phyloP scores from a whole-genome alignment of 495 filamentous ascomycete species.

The Penicillium pulvis region DNA sequence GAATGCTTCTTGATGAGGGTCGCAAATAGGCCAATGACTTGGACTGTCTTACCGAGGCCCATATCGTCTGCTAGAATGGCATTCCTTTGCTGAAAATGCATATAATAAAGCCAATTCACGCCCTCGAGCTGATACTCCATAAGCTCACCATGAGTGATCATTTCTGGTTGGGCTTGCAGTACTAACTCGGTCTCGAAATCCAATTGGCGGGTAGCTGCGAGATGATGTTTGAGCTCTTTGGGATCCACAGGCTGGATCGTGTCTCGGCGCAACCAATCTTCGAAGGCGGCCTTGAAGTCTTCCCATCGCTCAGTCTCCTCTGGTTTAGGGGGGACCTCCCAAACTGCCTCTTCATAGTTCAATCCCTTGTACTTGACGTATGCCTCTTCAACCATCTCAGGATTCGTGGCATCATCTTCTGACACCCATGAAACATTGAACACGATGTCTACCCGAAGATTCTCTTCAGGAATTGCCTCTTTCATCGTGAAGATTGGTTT shows the following conservation, averaged over 20 bases:
- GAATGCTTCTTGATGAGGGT: slow-evolving; percentile 75
- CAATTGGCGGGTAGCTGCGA: slow-evolving; percentile 60
- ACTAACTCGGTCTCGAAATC: slow-evolving; percentile 68
- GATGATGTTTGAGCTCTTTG: slow-evolving; percentile 56
- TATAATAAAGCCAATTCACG: slow-evolving; percentile 95
- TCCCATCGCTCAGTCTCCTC: slow-evolving; percentile 69
- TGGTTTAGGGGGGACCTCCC: slow-evolving; percentile 78
- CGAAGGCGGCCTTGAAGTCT: slow-evolving; percentile 81
- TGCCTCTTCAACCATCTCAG: slow-evolving; percentile 53
- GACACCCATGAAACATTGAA: slow-evolving; percentile 71
- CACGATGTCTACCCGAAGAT: slow-evolving; percentile 82
- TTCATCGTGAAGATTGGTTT: slow-evolving; percentile 68
- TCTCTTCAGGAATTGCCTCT: slow-evolving; percentile 84
- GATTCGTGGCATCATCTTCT: slow-evolving; percentile 38
- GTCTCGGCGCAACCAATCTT: slow-evolving; percentile 76
- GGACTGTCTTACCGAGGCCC: slow-evolving; percentile 97
- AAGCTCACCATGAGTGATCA: slow-evolving; percentile 73
- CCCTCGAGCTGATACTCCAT: slow-evolving; percentile 96
- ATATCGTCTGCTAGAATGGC: slow-evolving; percentile 98
- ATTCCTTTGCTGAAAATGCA: slow-evolving; percentile 77
- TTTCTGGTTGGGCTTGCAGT: slow-evolving; percentile 70
- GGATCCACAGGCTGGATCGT: slow-evolving; percentile 63
- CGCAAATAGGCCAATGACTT: slow-evolving; percentile 82
- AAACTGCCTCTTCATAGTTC: slow-evolving; percentile 87
- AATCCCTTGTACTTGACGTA: slow-evolving; percentile 93